Evolutionary conservation across 78 protist genomes (phyloP), one percentile per base, ranked within the genome.

Genomic region (Dictyostelium capitatum): DNA sequence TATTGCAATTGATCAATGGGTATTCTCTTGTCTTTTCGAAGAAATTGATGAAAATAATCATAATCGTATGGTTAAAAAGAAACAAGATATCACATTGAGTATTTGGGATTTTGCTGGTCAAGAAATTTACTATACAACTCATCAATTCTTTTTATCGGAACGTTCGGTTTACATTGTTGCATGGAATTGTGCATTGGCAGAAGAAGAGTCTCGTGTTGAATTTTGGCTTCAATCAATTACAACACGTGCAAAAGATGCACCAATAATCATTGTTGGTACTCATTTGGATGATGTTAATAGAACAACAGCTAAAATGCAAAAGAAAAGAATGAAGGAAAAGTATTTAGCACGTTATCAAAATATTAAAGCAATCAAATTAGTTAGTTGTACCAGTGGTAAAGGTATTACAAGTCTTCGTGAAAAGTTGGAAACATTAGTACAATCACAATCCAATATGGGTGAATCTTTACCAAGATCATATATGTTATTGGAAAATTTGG

Each of bases 51-150:
- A 54, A n/a, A 15, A 15, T 7, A 51, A 69, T 48, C 82, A 81
- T 17, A 74, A 73, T 32, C 50, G 75, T 41, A 32, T 70, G 72
- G 25, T 70, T 41, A 91, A 91, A 50, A 83, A 78, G 90, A 92
- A 74, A 41, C 96, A 80, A 37, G 90, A 81, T 28, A 47, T 82
- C 17, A 79, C 91, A 10, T 53, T 92, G 4, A 78, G 69, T n/a
- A 74, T 82, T 11, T 82, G 85, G 90, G 96, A 92, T 70, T 92
- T 92, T 57, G 96, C 96, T 11, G 96, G 96, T 28, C 96, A 92
- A 48, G 89, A 80, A 37, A 56, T 92, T 14, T 92, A 92, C 25
- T 92, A 92, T 59, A 81, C 96, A 25, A 92, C 96, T 3, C 96
- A 92, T 75, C 96, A 94, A 43, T 94, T 94, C 84, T 94, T 94